Percentiles rank a stretch among this genome's conserved stretches.
phyloP scores from a whole-genome alignment of 306 rosid genomes.

The Lablab purpureus region DNA sequence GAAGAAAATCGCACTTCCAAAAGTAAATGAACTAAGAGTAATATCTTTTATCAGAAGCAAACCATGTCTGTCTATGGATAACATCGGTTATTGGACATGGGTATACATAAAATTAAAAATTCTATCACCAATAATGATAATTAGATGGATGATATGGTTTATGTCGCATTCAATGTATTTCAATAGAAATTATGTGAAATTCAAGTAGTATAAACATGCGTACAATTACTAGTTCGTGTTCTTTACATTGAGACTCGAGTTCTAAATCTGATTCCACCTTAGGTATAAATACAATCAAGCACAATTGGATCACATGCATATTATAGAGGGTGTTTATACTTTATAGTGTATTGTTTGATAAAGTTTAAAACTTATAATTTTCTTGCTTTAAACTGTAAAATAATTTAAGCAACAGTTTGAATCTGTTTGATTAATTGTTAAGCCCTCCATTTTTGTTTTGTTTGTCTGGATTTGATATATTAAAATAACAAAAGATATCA shows the following conservation, averaged over 20 bases:
- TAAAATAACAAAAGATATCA: not conserved
- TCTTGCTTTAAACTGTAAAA: slow-evolving; percentile 7
- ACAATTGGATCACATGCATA: not conserved
- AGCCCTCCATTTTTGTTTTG: not conserved
- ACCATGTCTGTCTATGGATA: slow-evolving; percentile 10
- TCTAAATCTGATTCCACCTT: not conserved
- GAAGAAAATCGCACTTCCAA: slow-evolving; percentile 23
- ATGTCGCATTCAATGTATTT: not conserved
- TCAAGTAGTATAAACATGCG: not conserved
- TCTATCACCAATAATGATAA: not conserved
- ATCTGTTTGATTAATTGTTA: not conserved
- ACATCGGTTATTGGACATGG: not conserved
- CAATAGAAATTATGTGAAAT: not conserved
- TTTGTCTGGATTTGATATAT: not conserved
- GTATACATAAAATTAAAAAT: not conserved
- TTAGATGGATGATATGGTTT: slow-evolving; percentile 14
- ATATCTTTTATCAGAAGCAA: slow-evolving; percentile 4
- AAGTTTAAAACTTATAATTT: slow-evolving; percentile 11
- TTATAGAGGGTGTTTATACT: not conserved
- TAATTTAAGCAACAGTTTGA: not conserved
- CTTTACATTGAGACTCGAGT: not conserved
- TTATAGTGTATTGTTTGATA: not conserved
- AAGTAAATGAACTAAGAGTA: not conserved
- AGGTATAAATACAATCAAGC: not conserved
- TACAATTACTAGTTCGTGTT: not conserved